phyloP scores from a whole-genome alignment of 1,139 yeast genomes.

The Zhuliangozyma parablackwelliae region DNA sequence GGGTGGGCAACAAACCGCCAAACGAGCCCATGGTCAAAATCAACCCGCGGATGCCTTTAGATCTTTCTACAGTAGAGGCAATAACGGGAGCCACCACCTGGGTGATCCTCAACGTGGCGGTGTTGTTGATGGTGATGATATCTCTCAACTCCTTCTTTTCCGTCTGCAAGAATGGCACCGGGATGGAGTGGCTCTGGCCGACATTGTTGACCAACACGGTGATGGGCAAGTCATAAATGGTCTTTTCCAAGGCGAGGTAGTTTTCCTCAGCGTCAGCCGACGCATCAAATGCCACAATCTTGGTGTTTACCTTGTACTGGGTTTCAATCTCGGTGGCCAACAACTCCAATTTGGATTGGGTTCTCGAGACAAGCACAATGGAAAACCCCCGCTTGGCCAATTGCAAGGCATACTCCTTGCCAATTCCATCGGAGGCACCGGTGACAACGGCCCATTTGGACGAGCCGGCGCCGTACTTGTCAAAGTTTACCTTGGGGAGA shows the following conservation, averaged over 20 bases:
- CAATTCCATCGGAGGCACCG: conserved; percentile 97
- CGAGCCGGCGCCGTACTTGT: conserved; percentile 62
- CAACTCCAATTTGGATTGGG: conserved; percentile 66
- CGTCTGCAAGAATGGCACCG: conserved; percentile 88
- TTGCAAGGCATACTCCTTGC: conserved; percentile 84
- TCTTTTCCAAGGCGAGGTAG: conserved; percentile 41
- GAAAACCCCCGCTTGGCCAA: conserved; percentile 84
- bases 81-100: conserved; percentile 70
- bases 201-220: conserved; percentile 85
- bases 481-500: conserved; percentile 59
- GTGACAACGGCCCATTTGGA: conserved; percentile 88
- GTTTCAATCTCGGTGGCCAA: conserved; percentile 61
- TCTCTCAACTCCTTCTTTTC: conserved; percentile 64
- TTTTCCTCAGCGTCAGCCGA: conserved; percentile 51
- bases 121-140: conserved; percentile 81
- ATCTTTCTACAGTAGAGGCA: conserved; percentile 43
- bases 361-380: conserved; percentile 78
- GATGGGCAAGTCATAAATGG: conserved; percentile 53
- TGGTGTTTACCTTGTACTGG: conserved; percentile 60
- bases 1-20: conserved; percentile 91
- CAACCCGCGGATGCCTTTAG: conserved; percentile 52
- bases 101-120: conserved; percentile 80
- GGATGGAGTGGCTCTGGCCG: conserved; percentile 91
- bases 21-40: conserved; percentile 95
- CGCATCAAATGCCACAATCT: conserved; percentile 75